A percentile compares a stretch with the other conserved stretches of the same genome.
These are phyloP conservation scores for Eleusine indica DNA, from an alignment of 176 grass and related monocot genomes.

Conservation along the genomic window DNA sequence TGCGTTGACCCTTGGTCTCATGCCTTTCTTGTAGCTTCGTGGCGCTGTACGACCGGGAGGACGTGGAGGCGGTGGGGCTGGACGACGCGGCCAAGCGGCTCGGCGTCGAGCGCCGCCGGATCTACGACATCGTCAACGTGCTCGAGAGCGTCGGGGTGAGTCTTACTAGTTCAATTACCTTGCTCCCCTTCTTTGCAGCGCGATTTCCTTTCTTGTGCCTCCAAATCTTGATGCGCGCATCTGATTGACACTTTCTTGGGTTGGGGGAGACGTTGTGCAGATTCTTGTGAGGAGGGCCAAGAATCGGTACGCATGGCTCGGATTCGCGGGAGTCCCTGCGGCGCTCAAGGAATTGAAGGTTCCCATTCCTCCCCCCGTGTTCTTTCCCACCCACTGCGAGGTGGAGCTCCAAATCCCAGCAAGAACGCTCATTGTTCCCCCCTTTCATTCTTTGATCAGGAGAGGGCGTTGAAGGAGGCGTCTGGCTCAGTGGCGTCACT, in stretches of 20 bases:
- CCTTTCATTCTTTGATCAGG: conserved; percentile 34
- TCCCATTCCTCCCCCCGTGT: background rate
- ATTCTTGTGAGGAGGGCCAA: conserved; percentile 85
- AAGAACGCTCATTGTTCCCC: background rate
- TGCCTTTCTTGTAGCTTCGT: conserved; percentile 59
- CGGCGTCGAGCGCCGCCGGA: conserved; percentile 89
- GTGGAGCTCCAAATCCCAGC: background rate
- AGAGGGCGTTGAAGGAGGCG: conserved; percentile 50
- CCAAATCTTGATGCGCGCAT: background rate
- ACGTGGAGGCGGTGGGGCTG: conserved; percentile 70
- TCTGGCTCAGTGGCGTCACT: conserved; percentile 13
- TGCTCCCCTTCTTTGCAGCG: background rate
- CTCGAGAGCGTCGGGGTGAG: conserved; percentile 96
- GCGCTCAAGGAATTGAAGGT: conserved; percentile 79
- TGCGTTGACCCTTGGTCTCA: conserved; percentile 6
- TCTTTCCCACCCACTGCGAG: background rate
- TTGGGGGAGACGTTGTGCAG: conserved; percentile 23
- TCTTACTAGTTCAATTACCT: background rate
- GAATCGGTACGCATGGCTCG: conserved; percentile 86
- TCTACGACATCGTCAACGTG: conserved; percentile 99
- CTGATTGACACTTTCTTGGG: background rate
- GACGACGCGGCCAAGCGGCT: conserved; percentile 78
- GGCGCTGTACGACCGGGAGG: conserved; percentile 71
- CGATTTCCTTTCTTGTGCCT: background rate
- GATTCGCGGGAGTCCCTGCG: conserved; percentile 70